A percentile compares a stretch with the other conserved stretches of the same genome.
Conservation (phyloP, 306 rosid species). For the Medicago truncatula region MtrunA17r5.0-ANR NC_053045.1:16560501-16561000, state of each 20-base stretch:
- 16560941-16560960: slow-evolving; percentile 30
- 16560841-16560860: slow-evolving; percentile 25
- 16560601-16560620: slow-evolving; percentile 31
- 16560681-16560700: slow-evolving; percentile 33
- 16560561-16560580: slow-evolving; percentile 30
- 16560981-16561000: slow-evolving; percentile 42
- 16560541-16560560: slow-evolving; percentile 37
- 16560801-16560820: slow-evolving; percentile 34
- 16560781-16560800: slow-evolving; percentile 21
- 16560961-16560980: slow-evolving; percentile 34
- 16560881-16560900: slow-evolving; percentile 32
- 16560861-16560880: slow-evolving; percentile 25
- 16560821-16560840: slow-evolving; percentile 24
- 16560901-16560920: slow-evolving; percentile 24
- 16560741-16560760: slow-evolving; percentile 39
- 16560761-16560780: slow-evolving; percentile 18
- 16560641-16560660: not conserved
- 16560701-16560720: slow-evolving; percentile 28
- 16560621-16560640: slow-evolving; percentile 32
- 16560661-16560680: slow-evolving; percentile 25
- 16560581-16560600: slow-evolving; percentile 19
- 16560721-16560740: slow-evolving; percentile 16
- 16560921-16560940: slow-evolving; percentile 33
- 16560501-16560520: slow-evolving; percentile 24
- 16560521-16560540: slow-evolving; percentile 31